A percentile compares a stretch with the other conserved stretches of the same genome.
Conservation (phyloP, 371 early-diverging fungal genomes). For the Rhizopus sp. region DNA sequence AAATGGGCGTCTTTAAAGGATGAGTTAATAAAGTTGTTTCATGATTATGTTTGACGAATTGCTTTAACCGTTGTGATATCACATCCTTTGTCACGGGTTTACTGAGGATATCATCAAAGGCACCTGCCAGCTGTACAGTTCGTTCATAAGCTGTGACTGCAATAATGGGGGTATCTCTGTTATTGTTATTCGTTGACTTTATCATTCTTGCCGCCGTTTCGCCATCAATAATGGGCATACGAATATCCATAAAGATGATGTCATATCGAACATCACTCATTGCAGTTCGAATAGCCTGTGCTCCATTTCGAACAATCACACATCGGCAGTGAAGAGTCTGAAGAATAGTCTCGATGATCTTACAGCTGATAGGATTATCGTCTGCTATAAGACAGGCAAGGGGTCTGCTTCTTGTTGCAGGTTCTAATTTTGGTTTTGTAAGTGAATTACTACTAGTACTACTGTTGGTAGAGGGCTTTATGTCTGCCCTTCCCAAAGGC, state of each 20-base stretch:
- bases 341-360: slow-evolving; percentile 86
- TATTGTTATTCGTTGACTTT: slow-evolving; percentile 85
- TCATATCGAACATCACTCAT: slow-evolving; percentile 90
- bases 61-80: slow-evolving; percentile 51
- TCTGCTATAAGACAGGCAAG: slow-evolving; percentile 79
- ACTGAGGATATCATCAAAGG: slow-evolving; percentile 74
- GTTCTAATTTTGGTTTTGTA: no score
- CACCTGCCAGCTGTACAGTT: slow-evolving; percentile 52
- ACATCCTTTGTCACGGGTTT: slow-evolving; percentile 75
- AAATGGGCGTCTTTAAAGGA: not conserved
- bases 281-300: slow-evolving; percentile 86
- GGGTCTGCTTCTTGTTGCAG: slow-evolving; percentile 9
- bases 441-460: no score
- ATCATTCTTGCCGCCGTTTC: slow-evolving; percentile 93
- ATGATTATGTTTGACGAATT: slow-evolving; percentile 34
- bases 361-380: slow-evolving; percentile 88
- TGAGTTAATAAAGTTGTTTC: not conserved
- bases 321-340: slow-evolving; percentile 74
- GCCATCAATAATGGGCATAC: slow-evolving; percentile 93
- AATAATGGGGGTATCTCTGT: slow-evolving; percentile 72
- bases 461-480: slow-evolving; percentile 6
- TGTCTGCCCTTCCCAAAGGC: slow-evolving; percentile 12
- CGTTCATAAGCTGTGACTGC: slow-evolving; percentile 76
- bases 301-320: slow-evolving; percentile 86
- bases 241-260: slow-evolving; percentile 90